Conservation (phyloP, 441 rosid species). For the Gossypium trilobum region DNA sequence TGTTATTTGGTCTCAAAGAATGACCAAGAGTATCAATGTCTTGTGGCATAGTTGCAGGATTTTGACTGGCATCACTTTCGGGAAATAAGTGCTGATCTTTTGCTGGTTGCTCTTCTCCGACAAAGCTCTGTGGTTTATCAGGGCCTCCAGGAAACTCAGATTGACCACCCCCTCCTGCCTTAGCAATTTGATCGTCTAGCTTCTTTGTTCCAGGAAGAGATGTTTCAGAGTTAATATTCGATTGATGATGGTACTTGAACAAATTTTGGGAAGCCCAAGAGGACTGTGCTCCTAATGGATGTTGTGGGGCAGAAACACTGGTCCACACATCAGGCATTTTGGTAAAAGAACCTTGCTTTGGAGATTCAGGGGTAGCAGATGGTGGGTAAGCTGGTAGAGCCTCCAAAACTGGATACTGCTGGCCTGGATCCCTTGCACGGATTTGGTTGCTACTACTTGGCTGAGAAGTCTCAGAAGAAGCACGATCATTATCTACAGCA, state of each 20-base stretch:
- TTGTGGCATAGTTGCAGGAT: conserved; percentile 30
- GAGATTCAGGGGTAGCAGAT: conserved; percentile 25
- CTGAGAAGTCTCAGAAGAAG: conserved; percentile 28
- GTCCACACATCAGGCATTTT: conserved; percentile 34
- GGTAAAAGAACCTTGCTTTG: conserved; percentile 32
- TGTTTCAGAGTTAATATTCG: conserved; percentile 31
- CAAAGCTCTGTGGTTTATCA: conserved; percentile 20
- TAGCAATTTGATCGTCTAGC: conserved; percentile 30
- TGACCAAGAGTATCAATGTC: conserved; percentile 45
- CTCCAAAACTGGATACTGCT: conserved; percentile 41
- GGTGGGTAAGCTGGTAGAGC: conserved; percentile 34
- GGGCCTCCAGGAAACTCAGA: conserved; percentile 29
- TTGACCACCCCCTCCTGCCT: conserved; percentile 26
- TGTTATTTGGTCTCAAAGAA: conserved; percentile 36
- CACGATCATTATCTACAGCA: conserved; percentile 13
- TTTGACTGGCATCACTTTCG: conserved; percentile 23
- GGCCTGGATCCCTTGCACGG: conserved; percentile 26
- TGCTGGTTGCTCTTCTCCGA: conserved; percentile 25
- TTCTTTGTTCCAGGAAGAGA: conserved; percentile 29
- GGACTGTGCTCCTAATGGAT: conserved; percentile 31
- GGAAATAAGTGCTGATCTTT: conserved; percentile 26
- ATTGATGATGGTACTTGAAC: conserved; percentile 25
- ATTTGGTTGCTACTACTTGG: conserved; percentile 23
- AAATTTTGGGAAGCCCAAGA: conserved; percentile 26
- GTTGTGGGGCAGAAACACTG: conserved; percentile 32